Percentiles rank a stretch among this genome's conserved stretches.
Evolutionary conservation across 495 filamentous ascomycete genomes (phyloP).

Genomic region (Penicillium longicatenatum): DNA sequence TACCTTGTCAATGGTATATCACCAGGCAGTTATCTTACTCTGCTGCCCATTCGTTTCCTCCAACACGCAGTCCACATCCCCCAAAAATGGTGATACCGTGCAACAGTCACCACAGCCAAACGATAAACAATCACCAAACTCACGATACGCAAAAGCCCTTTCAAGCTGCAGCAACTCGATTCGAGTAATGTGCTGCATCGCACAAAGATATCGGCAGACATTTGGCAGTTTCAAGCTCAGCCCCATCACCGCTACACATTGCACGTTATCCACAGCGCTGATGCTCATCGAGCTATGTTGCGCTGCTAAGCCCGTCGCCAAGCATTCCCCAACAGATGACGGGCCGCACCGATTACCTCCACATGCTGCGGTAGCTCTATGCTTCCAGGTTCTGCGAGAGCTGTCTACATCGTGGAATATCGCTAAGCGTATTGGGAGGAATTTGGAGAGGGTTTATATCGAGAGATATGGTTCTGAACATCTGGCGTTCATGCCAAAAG

Average conservation of each 20-base stretch:
- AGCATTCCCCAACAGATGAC: neutral
- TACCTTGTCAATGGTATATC: constrained; percentile 33
- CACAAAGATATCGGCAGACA: constrained; percentile 30
- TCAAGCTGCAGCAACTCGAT: constrained; percentile 22
- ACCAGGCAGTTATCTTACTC: constrained; percentile 28
- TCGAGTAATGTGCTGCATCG: constrained; percentile 22
- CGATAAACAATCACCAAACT: neutral
- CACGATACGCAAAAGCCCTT: constrained; percentile 10
- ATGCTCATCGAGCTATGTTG: constrained; percentile 29
- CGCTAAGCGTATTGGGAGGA: constrained; percentile 28
- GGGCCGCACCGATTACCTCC: constrained; percentile 3
- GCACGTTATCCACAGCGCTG: constrained; percentile 28
- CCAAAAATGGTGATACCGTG: neutral
- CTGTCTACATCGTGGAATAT: constrained; percentile 31
- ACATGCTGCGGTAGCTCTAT: constrained; percentile 20
- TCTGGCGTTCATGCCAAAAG: constrained; percentile 9
- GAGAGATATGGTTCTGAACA: constrained; percentile 18
- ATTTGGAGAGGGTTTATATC: constrained; percentile 27
- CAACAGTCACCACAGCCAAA: neutral
- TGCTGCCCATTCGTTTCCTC: constrained; percentile 24
- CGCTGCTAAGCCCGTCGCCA: neutral
- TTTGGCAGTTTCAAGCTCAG: constrained; percentile 35
- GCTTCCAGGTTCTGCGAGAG: constrained; percentile 23
- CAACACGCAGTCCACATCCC: neutral
- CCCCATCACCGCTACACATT: constrained; percentile 33